These are phyloP conservation scores for Psilocybe subaeruginosa DNA, from an alignment of 768 basidiomycete species.

Conservation along the genomic window DNA sequence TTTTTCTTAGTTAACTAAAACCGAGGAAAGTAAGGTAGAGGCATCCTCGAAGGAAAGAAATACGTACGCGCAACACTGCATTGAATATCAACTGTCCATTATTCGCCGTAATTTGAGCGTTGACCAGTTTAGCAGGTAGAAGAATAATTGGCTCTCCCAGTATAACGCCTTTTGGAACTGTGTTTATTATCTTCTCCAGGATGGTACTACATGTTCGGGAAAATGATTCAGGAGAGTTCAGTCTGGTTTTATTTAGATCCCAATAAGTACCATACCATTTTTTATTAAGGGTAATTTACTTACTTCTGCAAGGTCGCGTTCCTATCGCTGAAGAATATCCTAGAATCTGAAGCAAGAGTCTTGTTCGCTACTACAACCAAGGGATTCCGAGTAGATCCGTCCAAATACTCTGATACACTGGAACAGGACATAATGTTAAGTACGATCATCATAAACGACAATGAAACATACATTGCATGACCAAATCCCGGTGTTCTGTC, in stretches of 20 bases:
- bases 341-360: slow-evolving; percentile 40
- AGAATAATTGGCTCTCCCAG: slow-evolving; percentile 38
- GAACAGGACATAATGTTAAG: background rate
- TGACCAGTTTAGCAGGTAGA: slow-evolving; percentile 32
- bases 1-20: too few species aligned
- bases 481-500: slow-evolving; percentile 37
- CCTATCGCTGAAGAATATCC: slow-evolving; percentile 39
- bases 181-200: slow-evolving; percentile 44
- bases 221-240: slow-evolving; percentile 26
- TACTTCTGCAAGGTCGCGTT: slow-evolving; percentile 43
- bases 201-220: slow-evolving; percentile 32
- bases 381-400: slow-evolving; percentile 39
- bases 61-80: too few species aligned
- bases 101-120: slow-evolving; percentile 6
- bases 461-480: slow-evolving; percentile 5
- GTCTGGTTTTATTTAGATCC: background rate
- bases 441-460: too few species aligned
- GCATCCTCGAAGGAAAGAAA: too few species aligned
- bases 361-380: slow-evolving; percentile 35
- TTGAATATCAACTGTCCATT: background rate
- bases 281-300: background rate
- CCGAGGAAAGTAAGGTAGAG: too few species aligned
- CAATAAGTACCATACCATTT: background rate
- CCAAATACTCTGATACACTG: slow-evolving; percentile 41
- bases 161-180: slow-evolving; percentile 38